Base-by-base conservation (phyloP, 2,329 filamentous ascomycete genomes). In the Venturia nashicola region DNA sequence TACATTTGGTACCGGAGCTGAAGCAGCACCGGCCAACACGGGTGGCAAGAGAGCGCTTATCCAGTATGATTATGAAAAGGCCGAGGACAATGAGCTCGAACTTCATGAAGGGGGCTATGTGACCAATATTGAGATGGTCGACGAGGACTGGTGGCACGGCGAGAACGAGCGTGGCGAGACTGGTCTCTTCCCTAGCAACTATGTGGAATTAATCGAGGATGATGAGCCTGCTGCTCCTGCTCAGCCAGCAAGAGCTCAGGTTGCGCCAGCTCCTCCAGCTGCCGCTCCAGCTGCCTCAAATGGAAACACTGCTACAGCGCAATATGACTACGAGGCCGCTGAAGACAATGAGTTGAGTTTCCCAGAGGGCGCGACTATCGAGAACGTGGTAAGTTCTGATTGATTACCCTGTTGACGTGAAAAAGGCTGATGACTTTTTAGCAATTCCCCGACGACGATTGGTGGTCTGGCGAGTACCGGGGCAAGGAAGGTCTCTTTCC, bases 71-170 rank as follows among this genome's bases (percentile, higher is more conserved):
- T 99, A 99, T 72, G 93, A 97, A 71, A 97, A 95, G 77, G 91
- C 91, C 0, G 94, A 99, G 75, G 92, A 96, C 68, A 99, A 99
- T 71, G 94, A 99, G 77, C 84, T 99, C 65, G 91, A 96, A 68
- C 82, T 99, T 20, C 82, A 84, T 34, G 94, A 99, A 76, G 92
- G 92, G 67, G 90, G 97, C 70, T 84, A 87, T 67, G 88, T 99
- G 44, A 91, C 84, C 32, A 88, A 96, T 72, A 96, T 99, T 70
- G 91, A 97, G 67, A 95, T 95, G 89, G 91, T 99, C 2, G 94
- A 97, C 70, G 89, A 95, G 61, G 93, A 99, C 73, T 99, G 94
- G 94, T 99, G 94, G 94, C 89, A 96, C 83, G 94, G 95, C 54
- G 90, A 88, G 68, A 99, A 97, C 78, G 78, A 82, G 27, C 82